Base-by-base conservation (phyloP, 2,329 filamentous ascomycete genomes). In the Penicillium sclerotigenum region DNA sequence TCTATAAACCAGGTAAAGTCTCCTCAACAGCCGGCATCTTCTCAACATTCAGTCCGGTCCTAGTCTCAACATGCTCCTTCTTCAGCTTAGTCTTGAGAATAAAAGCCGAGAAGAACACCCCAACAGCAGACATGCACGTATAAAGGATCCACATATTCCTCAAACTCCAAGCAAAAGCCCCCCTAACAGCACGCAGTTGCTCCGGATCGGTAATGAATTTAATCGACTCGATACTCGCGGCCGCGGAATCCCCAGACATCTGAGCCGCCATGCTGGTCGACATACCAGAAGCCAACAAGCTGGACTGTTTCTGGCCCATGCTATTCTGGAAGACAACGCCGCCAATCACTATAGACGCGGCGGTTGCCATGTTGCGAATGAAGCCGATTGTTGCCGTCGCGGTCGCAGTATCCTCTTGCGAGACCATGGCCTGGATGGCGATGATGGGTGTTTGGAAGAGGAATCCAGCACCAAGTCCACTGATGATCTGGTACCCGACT, bases 261-360 rank as follows among this genome's bases (percentile, higher is more conserved):
- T 56, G 58, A 18, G 50, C 56, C 5, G 56, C 66, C 53, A 60
- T 66, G 8, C 36, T 66, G 36, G 49, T 63, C 37, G 57, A 66
- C 38, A 72, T 60, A 2, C 73, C 68, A 5, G 65, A 83, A 86
- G 20, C 87, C 81, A 14, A 84, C 80, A 34, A 87, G 84, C 54
- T 81, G 79, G 60, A 77, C 85, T 4, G 82, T 71, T 29, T 64
- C 11, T 61, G 73, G 64, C 22, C 74, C 71, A 73, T 73, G 49
- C 29, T 70, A 69, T 92, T 91, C 73, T 90, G 86, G 75, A 92
- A 91, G 36, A 92, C 81, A 43, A 90, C 87, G n/a, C 87, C 85
- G 24, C 89, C 89, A 37, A 91, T 79, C 1, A 90, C 87, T 50
- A 91, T 81, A 0, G 85, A 86, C 20, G 87, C 81, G 2, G 85